phyloP scores from a whole-genome alignment of 495 filamentous ascomycete genomes.

The Penicillium bovifimosum region DNA sequence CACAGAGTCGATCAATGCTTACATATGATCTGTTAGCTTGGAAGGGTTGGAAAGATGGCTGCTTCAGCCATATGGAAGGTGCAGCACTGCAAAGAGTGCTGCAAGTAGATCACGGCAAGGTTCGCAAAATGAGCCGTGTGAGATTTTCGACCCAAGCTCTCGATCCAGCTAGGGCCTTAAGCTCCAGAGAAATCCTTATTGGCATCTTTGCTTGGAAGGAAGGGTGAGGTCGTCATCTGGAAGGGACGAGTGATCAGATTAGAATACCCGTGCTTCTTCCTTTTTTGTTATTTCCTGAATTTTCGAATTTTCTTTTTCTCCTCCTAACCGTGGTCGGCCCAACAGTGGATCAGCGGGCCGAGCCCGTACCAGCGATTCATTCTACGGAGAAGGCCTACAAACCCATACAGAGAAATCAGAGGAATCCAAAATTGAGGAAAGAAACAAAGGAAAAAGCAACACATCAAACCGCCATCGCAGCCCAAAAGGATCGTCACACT shows the following conservation, averaged over 20 bases:
- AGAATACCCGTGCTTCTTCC: slow-evolving; percentile 19
- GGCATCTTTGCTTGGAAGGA: not conserved
- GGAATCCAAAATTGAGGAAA: not conserved
- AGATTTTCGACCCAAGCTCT: slow-evolving; percentile 2
- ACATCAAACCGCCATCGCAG: not conserved
- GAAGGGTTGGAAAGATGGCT: slow-evolving; percentile 14
- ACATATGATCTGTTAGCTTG: slow-evolving; percentile 12
- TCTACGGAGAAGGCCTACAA: not conserved
- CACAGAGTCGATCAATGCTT: not conserved
- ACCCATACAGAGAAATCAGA: not conserved
- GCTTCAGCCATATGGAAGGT: slow-evolving; percentile 13
- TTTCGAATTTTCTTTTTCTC: slow-evolving; percentile 9
- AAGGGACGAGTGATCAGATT: slow-evolving; percentile 23
- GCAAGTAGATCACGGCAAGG: slow-evolving; percentile 2
- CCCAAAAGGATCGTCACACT: slow-evolving; percentile 17
- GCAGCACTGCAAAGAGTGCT: slow-evolving; percentile 1
- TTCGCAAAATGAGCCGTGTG: not conserved
- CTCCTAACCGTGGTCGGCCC: slow-evolving; percentile 7
- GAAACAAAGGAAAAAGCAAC: not conserved
- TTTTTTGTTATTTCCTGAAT: slow-evolving; percentile 10
- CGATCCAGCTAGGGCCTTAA: not conserved
- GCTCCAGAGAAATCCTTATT: not conserved
- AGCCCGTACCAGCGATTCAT: slow-evolving; percentile 16
- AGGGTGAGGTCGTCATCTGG: slow-evolving; percentile 18
- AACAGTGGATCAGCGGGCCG: slow-evolving; percentile 27